Evolutionary conservation across 768 basidiomycete genomes (phyloP), one percentile per base, ranked within the genome.

Genomic region (Cystobasidiopsis lactophilus): DNA sequence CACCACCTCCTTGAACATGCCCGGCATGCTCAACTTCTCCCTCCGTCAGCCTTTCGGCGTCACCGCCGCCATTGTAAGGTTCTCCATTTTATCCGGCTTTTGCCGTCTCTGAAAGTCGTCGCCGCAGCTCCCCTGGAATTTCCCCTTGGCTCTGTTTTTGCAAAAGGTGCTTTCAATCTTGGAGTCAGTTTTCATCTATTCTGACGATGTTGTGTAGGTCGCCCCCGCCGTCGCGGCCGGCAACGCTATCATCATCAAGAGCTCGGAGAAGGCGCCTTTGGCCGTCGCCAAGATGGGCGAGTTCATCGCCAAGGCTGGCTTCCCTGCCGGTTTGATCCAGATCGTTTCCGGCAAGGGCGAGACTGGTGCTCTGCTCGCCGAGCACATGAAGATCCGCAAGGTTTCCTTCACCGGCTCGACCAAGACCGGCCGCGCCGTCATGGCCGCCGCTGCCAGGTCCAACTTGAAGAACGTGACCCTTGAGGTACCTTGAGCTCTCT

Each of bases 391-490:
- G 29, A 61, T 63, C 39, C 55, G 58, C 50, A 63, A 62, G 53
- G 56, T 63, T 37, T 54, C 58, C 26, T 63, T 63, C 57, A 63
- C 62, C 40, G 62, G 62, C 30, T 51, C 27, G 14, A 30, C 39
- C 10, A 31, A 51, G 26, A 55, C 53, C 24, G 53, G 53, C 3
- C 41, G 30, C 11, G 16, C 45, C 40, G 52, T 63, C 54, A 57
- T 57, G 53, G 48, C 56, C 44, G 52, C 54, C n/a, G 62, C 61
- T 16, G 59, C 61, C 7, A 27, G 29, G 16, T 52, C 52, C 16
- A 63, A 63, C 54, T 52, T 63, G 40, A 63, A 63, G 58, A 53
- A 54, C 30, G 61, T 63, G 43, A 51, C 54, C n/a, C 58, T 62
- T 30, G 62, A 63, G 52, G 55, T 63, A 7, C 10, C 21, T n/a